These are phyloP conservation scores for Sporothrix brasiliensis DNA, from an alignment of 2,329 filamentous ascomycete species.

Conservation along the genomic window DNA sequence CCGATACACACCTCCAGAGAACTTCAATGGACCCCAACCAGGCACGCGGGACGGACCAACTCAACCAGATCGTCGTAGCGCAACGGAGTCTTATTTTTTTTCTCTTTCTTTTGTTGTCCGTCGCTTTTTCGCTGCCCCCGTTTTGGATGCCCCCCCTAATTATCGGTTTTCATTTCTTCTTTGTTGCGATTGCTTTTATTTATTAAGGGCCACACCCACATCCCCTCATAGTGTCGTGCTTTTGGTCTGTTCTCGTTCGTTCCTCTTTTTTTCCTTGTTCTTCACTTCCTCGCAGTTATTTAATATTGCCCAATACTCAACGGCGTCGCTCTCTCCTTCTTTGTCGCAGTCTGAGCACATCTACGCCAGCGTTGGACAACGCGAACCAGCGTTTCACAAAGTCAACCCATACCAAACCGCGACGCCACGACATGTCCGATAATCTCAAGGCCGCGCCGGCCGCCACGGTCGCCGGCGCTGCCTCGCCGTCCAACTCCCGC, in stretches of 20 bases:
- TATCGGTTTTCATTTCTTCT: neutral
- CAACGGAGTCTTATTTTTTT: neutral
- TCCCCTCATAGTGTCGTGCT: neutral
- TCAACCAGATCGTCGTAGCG: conserved; percentile 2
- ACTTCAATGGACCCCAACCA: neutral
- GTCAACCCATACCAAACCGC: neutral
- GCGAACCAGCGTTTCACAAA: neutral
- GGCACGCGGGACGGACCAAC: conserved; percentile 4
- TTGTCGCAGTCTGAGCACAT: neutral
- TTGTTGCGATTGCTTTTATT: conserved; percentile 5
- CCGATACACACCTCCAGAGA: no score
- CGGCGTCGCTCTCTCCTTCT: neutral
- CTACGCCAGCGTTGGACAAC: neutral
- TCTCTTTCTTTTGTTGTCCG: neutral
- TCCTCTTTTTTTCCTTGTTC: neutral
- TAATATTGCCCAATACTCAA: neutral
- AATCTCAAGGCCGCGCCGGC: conserved; percentile 14
- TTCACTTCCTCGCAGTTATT: neutral
- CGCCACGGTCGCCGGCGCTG: neutral
- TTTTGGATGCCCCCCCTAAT: conserved; percentile 5
- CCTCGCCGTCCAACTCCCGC: conserved; percentile 19
- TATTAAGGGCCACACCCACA: conserved; percentile 5
- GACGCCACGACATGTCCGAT: conserved; percentile 14
- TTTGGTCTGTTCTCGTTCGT: neutral
- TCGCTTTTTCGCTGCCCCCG: neutral